Evolutionary conservation across 257 asterid genomes (phyloP).

Genomic region (Fraxinus anomala): DNA sequence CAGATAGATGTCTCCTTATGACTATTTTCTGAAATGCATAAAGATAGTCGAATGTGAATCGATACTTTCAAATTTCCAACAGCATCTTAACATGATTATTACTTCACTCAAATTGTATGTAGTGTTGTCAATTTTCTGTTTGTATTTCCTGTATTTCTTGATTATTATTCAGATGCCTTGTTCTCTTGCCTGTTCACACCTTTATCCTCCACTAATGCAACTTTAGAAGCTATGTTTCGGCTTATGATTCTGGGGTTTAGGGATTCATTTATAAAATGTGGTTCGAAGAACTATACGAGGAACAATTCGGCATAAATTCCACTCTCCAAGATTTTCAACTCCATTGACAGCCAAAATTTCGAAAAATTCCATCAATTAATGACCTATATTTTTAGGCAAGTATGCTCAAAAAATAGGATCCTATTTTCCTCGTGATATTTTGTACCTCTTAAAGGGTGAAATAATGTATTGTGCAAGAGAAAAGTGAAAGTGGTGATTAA

Average conservation of each 20-base stretch:
- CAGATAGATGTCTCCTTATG: not conserved
- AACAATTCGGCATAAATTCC: not conserved
- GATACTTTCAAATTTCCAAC: not conserved
- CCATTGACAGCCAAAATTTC: not conserved
- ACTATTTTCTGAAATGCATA: not conserved
- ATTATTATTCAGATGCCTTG: not conserved
- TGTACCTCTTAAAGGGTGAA: not conserved
- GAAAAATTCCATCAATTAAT: not conserved
- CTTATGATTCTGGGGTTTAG: not conserved
- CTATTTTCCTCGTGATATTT: not conserved
- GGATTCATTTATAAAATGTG: not conserved
- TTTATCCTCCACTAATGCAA: not conserved
- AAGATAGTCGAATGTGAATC: not conserved
- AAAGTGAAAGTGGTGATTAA: not conserved
- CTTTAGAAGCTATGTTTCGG: not conserved
- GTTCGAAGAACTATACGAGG: not conserved
- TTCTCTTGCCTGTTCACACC: not conserved
- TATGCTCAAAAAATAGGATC: not conserved
- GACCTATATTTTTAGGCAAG: not conserved
- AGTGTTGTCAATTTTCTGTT: not conserved
- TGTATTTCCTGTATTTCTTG: not conserved
- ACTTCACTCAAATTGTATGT: not conserved
- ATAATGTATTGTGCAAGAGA: not conserved
- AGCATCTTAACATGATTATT: not conserved
- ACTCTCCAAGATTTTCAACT: not conserved